Base-by-base conservation (phyloP, 495 filamentous ascomycete genomes). In the Entonaema liquescens region DNA sequence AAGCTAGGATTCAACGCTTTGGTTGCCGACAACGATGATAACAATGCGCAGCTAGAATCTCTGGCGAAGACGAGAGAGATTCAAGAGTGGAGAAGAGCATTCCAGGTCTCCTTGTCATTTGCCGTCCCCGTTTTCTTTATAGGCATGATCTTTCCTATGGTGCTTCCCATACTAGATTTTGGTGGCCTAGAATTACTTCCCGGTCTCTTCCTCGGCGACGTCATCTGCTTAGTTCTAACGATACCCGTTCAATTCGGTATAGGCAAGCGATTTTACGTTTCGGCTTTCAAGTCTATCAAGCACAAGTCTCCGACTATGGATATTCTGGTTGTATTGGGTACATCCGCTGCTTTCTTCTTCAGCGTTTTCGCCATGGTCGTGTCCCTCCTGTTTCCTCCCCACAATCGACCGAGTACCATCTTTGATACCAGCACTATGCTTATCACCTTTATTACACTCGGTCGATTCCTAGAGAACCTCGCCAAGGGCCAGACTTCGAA, bases 381-480 rank as follows among this genome's bases (percentile, higher is more conserved):
- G 33, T 93, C 93, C 6, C 74, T 98, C 23, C 52, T 91, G 2
- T 81, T 85, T 33, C 79, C 84, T 7, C 89, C 92, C 4, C 94
- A 98, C 73, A 85, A 83, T 7, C 86, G 90, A 21, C 95, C 95
- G 2, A 89, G 87, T 60, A 97, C 92, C 5, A 91, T 98, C 3
- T 99, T 98, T 69, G 95, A 99, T 71, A 99, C 95, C 0, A 97
- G 94, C 77, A 98, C 93, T 23, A 99, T 98, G 96, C 87, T 99
- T 23, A 97, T 99, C 76, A 97, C 93, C 0, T 98, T 98, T 79
- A 93, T 97, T 78, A 92, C 92, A 0, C 83, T 99, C 3, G 94
- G 95, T 25, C 89, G 95, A 35, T 98, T 91, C 82, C 78, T 99
- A 8, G 95, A 99, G 78, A 99, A 98, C 72, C 85, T 92, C 13